Conservation (phyloP, 306 rosid genomes). For the Coriaria nepalensis region DNA sequence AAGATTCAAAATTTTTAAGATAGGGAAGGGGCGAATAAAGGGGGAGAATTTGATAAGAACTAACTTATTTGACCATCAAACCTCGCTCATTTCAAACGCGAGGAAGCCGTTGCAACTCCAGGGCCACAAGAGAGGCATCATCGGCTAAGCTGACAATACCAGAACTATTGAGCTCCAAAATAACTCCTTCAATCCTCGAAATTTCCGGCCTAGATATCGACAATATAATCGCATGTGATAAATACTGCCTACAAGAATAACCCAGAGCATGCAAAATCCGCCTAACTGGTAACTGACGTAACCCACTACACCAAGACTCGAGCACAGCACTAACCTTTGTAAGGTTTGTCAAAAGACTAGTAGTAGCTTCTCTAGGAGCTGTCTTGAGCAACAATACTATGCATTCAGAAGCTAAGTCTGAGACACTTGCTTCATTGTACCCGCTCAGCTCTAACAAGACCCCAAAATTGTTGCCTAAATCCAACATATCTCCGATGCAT, state of each 20-base stretch:
- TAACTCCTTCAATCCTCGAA: constrained; percentile 52
- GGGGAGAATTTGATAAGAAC: too few relatives aligned
- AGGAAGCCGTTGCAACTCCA: constrained; percentile 88
- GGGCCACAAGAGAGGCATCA: constrained; percentile 58
- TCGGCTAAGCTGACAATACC: constrained; percentile 43
- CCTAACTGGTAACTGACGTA: constrained; percentile 38
- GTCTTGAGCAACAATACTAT: constrained; percentile 58
- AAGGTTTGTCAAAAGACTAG: constrained; percentile 78
- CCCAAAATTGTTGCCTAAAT: constrained; percentile 68
- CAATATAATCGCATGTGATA: constrained; percentile 73
- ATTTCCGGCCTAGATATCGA: constrained; percentile 69
- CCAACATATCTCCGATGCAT: constrained; percentile 68
- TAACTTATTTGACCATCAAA: too few relatives aligned
- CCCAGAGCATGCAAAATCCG: constrained; percentile 70
- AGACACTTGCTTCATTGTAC: constrained; percentile 34
- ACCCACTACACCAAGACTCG: constrained; percentile 58
- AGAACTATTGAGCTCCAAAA: constrained; percentile 69
- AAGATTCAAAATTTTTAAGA: background rate
- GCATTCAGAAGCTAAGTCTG: constrained; percentile 77
- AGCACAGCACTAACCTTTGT: constrained; percentile 55
- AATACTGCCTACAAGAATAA: constrained; percentile 76
- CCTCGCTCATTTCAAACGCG: constrained; percentile 13
- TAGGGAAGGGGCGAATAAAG: too few relatives aligned
- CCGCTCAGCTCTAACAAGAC: constrained; percentile 66
- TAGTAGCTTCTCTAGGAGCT: constrained; percentile 91